These are phyloP conservation scores for Copromyces sp. DNA, from an alignment of 495 filamentous ascomycete species.

Conservation along the genomic window DNA sequence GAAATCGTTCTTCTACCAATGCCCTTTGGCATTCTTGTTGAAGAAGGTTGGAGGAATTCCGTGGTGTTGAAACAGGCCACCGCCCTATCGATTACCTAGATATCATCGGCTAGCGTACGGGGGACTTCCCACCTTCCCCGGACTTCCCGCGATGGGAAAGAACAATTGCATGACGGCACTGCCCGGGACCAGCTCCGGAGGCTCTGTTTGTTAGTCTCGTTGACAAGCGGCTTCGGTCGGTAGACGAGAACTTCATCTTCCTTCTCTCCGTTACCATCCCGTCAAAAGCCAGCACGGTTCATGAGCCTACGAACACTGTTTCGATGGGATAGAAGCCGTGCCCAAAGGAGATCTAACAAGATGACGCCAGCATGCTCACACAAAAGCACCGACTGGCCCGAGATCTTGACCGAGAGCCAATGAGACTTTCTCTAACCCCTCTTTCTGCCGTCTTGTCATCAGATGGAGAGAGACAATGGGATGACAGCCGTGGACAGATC, in stretches of 20 bases:
- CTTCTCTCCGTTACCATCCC: not conserved
- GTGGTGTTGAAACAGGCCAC: not conserved
- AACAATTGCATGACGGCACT: not conserved
- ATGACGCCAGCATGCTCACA: not conserved
- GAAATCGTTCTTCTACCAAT: not conserved
- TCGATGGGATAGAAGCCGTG: not conserved
- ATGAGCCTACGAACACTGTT: not conserved
- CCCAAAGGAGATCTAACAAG: not conserved
- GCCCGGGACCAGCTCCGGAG: not conserved
- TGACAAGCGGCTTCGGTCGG: not conserved
- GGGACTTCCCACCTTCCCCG: not conserved
- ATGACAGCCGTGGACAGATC: not conserved
- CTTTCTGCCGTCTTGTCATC: not conserved
- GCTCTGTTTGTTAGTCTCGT: not conserved
- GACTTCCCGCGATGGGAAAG: not conserved
- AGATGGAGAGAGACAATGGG: not conserved
- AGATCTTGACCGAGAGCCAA: not conserved
- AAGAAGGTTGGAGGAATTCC: not conserved
- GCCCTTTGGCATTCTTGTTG: not conserved
- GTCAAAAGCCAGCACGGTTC: not conserved
- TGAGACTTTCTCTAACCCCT: not conserved
- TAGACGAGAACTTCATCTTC: not conserved
- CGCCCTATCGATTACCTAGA: not conserved
- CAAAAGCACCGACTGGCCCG: not conserved
- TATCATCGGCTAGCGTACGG: not conserved